Percentiles rank a stretch among this genome's conserved stretches.
These are phyloP conservation scores for Phytophthora fragariae DNA, from an alignment of 352 stramenopile species.

Conservation along the genomic window DNA sequence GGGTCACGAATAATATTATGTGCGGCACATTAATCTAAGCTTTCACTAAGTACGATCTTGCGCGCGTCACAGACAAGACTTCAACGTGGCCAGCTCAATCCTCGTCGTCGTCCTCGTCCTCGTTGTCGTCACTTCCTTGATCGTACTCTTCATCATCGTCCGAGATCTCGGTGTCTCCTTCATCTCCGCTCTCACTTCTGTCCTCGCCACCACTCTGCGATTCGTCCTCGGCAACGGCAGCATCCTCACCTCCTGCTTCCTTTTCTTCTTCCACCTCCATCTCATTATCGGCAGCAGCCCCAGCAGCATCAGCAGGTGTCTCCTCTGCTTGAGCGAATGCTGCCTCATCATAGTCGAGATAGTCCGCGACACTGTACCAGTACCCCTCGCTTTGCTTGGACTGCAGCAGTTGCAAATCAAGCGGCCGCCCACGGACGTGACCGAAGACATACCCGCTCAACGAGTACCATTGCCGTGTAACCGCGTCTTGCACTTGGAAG, in stretches of 20 bases:
- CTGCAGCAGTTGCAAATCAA: conserved; percentile 39
- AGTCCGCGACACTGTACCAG: conserved; percentile 74
- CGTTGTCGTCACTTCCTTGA: conserved; percentile 18
- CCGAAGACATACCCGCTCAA: conserved; percentile 81
- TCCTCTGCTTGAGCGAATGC: conserved; percentile 18
- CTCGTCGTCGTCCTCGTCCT: conserved; percentile 10
- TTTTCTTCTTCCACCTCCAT: conserved; percentile 10
- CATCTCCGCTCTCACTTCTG: conserved; percentile 34
- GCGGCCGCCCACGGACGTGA: conserved; percentile 45
- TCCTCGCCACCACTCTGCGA: conserved; percentile 17
- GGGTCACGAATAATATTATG: neutral
- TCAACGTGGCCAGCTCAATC: conserved; percentile 3
- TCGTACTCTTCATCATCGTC: conserved; percentile 21
- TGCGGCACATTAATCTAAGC: neutral
- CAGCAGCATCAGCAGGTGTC: neutral
- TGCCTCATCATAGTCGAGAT: conserved; percentile 64
- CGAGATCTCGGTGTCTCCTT: conserved; percentile 30
- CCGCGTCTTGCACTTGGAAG: conserved; percentile 70
- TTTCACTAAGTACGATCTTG: conserved; percentile 15
- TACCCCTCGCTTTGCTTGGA: conserved; percentile 26
- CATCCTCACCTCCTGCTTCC: conserved; percentile 21
- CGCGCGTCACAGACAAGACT: conserved; percentile 19
- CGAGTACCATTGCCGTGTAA: conserved; percentile 67
- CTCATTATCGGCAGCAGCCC: conserved; percentile 4
- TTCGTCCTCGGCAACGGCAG: conserved; percentile 1